These are phyloP conservation scores for Pseudopithomyces maydicus DNA, from an alignment of 2,329 filamentous ascomycete species.

Conservation along the genomic window DNA sequence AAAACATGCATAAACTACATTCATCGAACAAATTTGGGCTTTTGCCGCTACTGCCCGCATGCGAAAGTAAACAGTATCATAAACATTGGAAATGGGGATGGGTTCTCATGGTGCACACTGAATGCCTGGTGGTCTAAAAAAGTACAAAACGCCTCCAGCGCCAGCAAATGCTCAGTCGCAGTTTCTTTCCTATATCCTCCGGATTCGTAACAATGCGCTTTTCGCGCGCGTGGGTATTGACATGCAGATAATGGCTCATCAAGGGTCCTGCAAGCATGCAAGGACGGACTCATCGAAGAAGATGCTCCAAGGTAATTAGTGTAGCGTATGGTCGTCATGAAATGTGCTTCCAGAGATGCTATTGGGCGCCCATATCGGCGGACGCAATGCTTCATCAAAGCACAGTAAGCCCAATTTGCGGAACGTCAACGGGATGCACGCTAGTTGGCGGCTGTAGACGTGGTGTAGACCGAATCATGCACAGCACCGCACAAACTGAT, in stretches of 20 bases:
- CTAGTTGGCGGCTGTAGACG: background rate
- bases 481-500: background rate
- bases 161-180: slow-evolving; percentile 3
- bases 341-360: background rate
- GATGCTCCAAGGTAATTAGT: background rate
- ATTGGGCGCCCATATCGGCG: no score
- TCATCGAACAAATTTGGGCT: background rate
- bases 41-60: background rate
- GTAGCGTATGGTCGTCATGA: background rate
- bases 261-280: background rate
- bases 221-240: background rate
- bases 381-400: no score
- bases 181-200: background rate
- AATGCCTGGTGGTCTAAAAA: slow-evolving; percentile 1
- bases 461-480: background rate
- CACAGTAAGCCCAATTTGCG: no score
- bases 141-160: background rate
- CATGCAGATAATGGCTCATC: background rate
- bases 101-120: background rate
- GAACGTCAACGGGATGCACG: background rate
- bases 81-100: background rate
- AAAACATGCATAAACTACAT: background rate
- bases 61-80: background rate
- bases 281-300: background rate
- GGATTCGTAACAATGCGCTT: background rate